Percentiles rank a stretch among this genome's conserved stretches.
Conservation (phyloP, 2,329 filamentous ascomycete species). For the Falciphora oryzae region DNA sequence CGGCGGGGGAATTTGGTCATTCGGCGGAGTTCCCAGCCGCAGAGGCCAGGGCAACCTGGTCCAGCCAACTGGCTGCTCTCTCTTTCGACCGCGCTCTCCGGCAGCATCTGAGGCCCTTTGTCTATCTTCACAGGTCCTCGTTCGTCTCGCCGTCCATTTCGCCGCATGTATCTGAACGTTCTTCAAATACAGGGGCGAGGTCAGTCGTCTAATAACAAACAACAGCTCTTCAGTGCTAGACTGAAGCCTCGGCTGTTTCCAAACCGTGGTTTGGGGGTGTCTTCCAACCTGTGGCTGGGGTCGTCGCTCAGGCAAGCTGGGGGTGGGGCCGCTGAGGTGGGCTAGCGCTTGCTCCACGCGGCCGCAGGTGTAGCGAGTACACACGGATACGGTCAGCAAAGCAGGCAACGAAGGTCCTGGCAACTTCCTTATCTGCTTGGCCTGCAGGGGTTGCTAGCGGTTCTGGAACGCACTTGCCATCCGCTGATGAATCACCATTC, state of each 20-base stretch:
- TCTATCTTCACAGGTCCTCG: neutral
- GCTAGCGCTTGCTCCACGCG: neutral
- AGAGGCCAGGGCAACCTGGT: neutral
- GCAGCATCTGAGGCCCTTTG: neutral
- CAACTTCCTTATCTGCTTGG: neutral
- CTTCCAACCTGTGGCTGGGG: neutral
- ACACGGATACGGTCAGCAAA: neutral
- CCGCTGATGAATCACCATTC: slow-evolving; percentile 9
- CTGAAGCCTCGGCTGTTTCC: neutral
- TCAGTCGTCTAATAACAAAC: too few species aligned
- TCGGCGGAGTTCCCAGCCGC: neutral
- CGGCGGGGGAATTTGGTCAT: neutral
- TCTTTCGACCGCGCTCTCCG: neutral
- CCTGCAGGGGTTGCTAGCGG: slow-evolving; percentile 4
- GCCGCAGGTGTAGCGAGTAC: neutral
- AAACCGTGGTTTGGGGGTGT: neutral
- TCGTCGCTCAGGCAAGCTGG: neutral
- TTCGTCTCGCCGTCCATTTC: neutral
- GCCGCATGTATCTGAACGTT: neutral
- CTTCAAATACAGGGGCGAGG: too few species aligned
- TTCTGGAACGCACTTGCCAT: slow-evolving; percentile 6
- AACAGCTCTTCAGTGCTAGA: neutral
- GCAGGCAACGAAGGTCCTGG: neutral
- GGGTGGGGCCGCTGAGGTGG: too few species aligned
- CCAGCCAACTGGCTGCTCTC: neutral